Conservation (phyloP, 2,329 filamentous ascomycete species). For the Fusarium falciforme region DNA sequence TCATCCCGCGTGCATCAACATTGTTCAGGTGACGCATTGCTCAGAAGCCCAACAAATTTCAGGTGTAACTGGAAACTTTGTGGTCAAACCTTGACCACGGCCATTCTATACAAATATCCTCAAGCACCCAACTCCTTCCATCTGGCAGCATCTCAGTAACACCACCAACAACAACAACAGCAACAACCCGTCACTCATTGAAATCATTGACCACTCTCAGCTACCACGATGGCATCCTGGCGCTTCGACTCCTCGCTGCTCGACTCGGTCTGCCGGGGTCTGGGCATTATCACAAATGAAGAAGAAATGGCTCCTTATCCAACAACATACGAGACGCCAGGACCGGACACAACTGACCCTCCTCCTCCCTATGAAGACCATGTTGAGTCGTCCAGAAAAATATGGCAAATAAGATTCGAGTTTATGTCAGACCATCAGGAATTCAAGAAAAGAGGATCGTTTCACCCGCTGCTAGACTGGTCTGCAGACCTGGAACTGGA, state of each 20-base stretch:
- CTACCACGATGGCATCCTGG: not conserved
- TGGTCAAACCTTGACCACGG: too few relatives aligned
- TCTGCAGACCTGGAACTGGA: not conserved
- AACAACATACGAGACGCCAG: not conserved
- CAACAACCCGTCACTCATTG: not conserved
- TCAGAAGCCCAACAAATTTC: too few relatives aligned
- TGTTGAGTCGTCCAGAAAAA: not conserved
- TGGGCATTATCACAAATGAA: not conserved
- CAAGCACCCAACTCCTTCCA: too few relatives aligned
- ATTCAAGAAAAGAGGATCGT: not conserved
- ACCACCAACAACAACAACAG: too few relatives aligned
- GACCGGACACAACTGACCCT: not conserved
- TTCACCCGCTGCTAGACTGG: constrained; percentile 13
- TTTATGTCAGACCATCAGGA: not conserved
- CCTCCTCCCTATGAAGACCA: not conserved
- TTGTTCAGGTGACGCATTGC: too few relatives aligned
- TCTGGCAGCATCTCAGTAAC: too few relatives aligned
- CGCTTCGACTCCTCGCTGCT: not conserved
- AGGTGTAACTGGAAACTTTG: too few relatives aligned
- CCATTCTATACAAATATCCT: too few relatives aligned
- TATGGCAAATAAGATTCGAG: not conserved
- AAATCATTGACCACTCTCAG: not conserved
- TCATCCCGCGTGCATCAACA: too few relatives aligned
- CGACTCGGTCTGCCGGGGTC: not conserved
- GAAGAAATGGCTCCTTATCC: not conserved